Conservation (phyloP, 192 early-diverging fungal genomes). For the Jimgerdemannia lactiflua region DNA sequence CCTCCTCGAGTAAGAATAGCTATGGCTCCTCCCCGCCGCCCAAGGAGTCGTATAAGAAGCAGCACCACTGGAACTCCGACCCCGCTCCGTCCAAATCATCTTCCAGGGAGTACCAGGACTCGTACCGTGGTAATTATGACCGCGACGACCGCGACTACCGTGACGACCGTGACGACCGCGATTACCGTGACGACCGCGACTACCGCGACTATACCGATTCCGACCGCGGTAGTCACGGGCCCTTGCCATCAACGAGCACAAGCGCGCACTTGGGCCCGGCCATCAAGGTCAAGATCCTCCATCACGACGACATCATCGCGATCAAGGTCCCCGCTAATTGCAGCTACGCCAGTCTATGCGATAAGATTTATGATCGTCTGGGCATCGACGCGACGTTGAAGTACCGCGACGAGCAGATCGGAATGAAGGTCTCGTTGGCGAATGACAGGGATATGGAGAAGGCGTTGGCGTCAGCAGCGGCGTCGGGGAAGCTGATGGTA, state of each 20-base stretch:
- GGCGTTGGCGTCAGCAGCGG: constrained; percentile 30
- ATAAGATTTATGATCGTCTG: constrained; percentile 60
- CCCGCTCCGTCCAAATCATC: not conserved
- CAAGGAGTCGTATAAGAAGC: not conserved
- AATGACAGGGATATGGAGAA: constrained; percentile 39
- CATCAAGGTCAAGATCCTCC: constrained; percentile 73
- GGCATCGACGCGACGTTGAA: constrained; percentile 26
- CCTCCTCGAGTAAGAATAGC: not conserved
- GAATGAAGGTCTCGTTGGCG: constrained; percentile 18
- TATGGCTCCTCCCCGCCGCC: not conserved
- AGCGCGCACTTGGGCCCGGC: constrained; percentile 3
- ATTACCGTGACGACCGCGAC: not conserved
- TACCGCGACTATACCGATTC: not conserved
- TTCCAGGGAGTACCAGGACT: not conserved
- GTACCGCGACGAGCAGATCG: constrained; percentile 34
- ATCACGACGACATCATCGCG: constrained; percentile 69
- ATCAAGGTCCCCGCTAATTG: constrained; percentile 61
- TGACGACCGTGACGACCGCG: not conserved
- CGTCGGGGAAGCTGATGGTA: constrained; percentile 44
- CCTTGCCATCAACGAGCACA: not conserved
- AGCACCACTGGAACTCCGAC: not conserved
- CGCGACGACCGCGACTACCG: not conserved
- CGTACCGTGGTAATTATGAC: not conserved
- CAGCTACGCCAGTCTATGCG: constrained; percentile 50
- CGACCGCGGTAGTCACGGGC: not conserved